Evolutionary conservation across 176 grass and related monocot species (phyloP).

Genomic region (Poa annua): DNA sequence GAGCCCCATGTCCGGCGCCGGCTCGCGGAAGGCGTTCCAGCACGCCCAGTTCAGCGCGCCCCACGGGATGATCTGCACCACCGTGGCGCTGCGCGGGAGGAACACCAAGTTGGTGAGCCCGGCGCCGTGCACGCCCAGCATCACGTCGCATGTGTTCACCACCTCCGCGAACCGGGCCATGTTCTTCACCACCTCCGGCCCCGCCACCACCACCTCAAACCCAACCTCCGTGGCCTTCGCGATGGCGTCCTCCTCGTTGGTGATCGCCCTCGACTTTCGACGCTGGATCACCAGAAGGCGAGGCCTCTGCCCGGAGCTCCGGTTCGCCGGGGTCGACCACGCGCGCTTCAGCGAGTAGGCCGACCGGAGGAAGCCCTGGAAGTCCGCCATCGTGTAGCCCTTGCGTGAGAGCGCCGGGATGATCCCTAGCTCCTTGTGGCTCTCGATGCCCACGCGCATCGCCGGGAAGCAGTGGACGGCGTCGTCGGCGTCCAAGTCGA

Average conservation of each 20-base stretch:
- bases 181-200: slow-evolving; percentile 43
- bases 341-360: slow-evolving; percentile 48
- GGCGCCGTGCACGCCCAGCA: slow-evolving; percentile 11
- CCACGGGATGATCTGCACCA: slow-evolving; percentile 76
- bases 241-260: slow-evolving; percentile 51
- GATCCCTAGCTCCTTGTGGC: slow-evolving; percentile 67
- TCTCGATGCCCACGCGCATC: slow-evolving; percentile 52
- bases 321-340: background rate
- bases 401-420: slow-evolving; percentile 41
- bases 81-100: slow-evolving; percentile 42
- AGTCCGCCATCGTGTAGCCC: slow-evolving; percentile 54
- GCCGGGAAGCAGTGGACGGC: slow-evolving; percentile 61
- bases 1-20: slow-evolving; percentile 58
- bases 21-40: slow-evolving; percentile 57
- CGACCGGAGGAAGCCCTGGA: slow-evolving; percentile 59
- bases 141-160: slow-evolving; percentile 29
- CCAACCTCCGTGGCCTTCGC: slow-evolving; percentile 26
- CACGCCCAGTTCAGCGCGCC: slow-evolving; percentile 50
- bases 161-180: slow-evolving; percentile 43
- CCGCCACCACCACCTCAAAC: slow-evolving; percentile 60
- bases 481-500: slow-evolving; percentile 58
- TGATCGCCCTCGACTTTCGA: slow-evolving; percentile 50
- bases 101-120: slow-evolving; percentile 27
- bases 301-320: slow-evolving; percentile 36
- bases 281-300: slow-evolving; percentile 60